Evolutionary conservation across 2,329 filamentous ascomycete species (phyloP), one percentile per base, ranked within the genome.

Genomic region (Aurifilum marmelostoma): DNA sequence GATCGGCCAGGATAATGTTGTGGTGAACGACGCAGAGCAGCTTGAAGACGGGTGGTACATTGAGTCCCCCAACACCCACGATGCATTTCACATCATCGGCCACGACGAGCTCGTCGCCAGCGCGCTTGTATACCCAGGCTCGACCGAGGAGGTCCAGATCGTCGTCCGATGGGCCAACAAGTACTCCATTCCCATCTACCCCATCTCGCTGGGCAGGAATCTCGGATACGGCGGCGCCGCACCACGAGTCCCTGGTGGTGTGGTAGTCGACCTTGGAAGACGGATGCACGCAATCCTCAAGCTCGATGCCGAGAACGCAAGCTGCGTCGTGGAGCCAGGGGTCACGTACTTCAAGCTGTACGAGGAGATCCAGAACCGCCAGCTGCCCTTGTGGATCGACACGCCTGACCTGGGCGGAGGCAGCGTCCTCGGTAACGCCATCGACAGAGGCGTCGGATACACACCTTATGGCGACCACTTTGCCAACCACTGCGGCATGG

Each of bases 221-320:
- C 77, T 85, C 2, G 86, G 85, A 21, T 87, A 87, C 68, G 85
- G 85, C 34, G 85, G 85, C n/a, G 83, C 83, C 18, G 85, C 84
- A 0, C 85, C 85, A 0, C 77, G 85, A 43, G 82, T 87, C 0
- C 81, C 81, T 0, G 85, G 85, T 5, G 81, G 80, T n/a, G 77
- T 87, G 0, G 81, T 82, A 2, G 67, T 87, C 27, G 83, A 87
- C 70, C 77, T 87, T n/a, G 85, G 85, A 3, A 80, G 76, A 52
- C 79, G 83, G 54, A 86, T 88, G 85, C 83, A 84, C 73, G 80
- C 79, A 72, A 80, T 88, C 11, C 73, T 88, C 11, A 79, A 85
- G 50, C 80, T 88, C 18, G 82, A 85, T 72, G 79, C 78, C 0
- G 81, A 84, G 21, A 81, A 80, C 56, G 83, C 82, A 27, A 85